Conservation (phyloP, 495 filamentous ascomycete genomes). For the Haplographium delicatum region DNA sequence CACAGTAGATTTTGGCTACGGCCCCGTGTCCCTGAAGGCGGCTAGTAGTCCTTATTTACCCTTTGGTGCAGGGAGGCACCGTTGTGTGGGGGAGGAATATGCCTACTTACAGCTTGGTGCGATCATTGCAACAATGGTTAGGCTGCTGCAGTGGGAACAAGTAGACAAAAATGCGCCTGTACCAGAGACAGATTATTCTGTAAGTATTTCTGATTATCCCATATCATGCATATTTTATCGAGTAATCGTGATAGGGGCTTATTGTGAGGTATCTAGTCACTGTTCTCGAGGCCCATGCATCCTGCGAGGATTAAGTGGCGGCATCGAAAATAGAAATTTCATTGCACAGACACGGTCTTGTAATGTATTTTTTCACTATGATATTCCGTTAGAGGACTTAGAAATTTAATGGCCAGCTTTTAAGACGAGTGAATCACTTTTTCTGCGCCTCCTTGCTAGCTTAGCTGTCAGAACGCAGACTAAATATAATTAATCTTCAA, state of each 20-base stretch:
- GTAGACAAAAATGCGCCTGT: conserved; percentile 61
- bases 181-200: conserved; percentile 71
- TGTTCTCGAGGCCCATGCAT: conserved; percentile 3
- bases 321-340: background rate
- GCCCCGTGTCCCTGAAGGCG: conserved; percentile 78
- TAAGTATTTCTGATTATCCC: background rate
- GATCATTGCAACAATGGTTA: conserved; percentile 70
- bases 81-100: conserved; percentile 96
- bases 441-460: too few species aligned
- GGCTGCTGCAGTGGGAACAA: conserved; percentile 68
- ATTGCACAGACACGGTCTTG: too few species aligned
- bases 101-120: conserved; percentile 86
- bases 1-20: conserved; percentile 87
- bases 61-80: conserved; percentile 86
- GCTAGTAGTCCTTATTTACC: conserved; percentile 75
- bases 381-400: too few species aligned
- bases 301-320: background rate
- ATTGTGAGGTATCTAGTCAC: background rate
- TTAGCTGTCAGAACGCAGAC: too few species aligned
- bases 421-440: too few species aligned
- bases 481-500: too few species aligned
- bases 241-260: background rate
- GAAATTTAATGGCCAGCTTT: too few species aligned
- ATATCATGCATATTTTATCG: too few species aligned
- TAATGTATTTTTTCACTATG: too few species aligned